Base-by-base conservation (phyloP, 2,329 filamentous ascomycete species). In the Pseudopyrenochaeta lycopersici region DNA sequence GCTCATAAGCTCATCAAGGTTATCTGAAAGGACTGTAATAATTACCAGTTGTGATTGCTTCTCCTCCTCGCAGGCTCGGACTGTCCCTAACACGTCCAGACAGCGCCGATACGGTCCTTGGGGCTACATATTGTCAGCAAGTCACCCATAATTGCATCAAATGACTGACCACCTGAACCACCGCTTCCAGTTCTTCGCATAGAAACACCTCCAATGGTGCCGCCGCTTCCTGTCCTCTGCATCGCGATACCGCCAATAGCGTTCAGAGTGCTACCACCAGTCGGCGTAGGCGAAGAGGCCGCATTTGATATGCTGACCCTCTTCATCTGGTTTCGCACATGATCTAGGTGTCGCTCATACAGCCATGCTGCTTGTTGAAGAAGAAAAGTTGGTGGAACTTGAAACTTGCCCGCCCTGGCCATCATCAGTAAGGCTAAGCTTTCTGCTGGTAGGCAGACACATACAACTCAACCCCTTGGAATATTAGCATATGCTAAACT, bases 341-440 rank as follows among this genome's bases (percentile, higher is more conserved):
- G 92, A 0, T 91, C 90, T 23, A 96, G 85, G 78, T 98, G 92
- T 46, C 91, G 85, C 73, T 98, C 93, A 70, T 95, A 97, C 5
- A 98, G 85, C 85, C 92, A 97, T 75, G 92, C 92, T 59, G 92
- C 92, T 77, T 99, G 92, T 72, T 97, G 91, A 14, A 97, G 85
- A 29, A 99, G 84, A 70, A 98, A 98, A 35, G 92, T 85, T 52
- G 96, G 86, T 21, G 91, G 89, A 17, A 97, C 94, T 58, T 93
- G 85, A 76, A 97, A 97, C 40, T 86, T 83, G 46, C 85, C 81
- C 41, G 91, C 91, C 70, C 89, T 74, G 27, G 2, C 6, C 14
- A 39, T 10, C 14, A 21, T 62, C 40, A 64, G 49, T 44, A 27
- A 48, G 39, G 29, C 44, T 46, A 43, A 30, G 32, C 9, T 23